A percentile compares a stretch with the other conserved stretches of the same genome.
Evolutionary conservation across 495 filamentous ascomycete species (phyloP).

Genomic region (Aspergillus heteromorphus): DNA sequence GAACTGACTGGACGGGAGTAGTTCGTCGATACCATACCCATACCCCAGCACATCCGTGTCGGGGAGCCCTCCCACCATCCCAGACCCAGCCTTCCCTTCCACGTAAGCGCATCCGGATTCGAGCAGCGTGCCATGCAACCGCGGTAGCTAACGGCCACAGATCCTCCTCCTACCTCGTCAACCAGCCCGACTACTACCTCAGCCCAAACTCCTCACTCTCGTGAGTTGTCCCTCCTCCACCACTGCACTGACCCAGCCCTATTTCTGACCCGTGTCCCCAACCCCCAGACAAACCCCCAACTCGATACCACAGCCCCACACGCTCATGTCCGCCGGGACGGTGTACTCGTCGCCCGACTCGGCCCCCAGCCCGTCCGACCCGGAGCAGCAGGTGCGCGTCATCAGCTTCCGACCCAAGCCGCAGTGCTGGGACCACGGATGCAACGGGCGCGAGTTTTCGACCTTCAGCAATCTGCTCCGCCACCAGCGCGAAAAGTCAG

Average conservation of each 20-base stretch:
- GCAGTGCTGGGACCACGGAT: constrained; percentile 94
- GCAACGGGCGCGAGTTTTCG: constrained; percentile 89
- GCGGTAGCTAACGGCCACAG: constrained; percentile 8
- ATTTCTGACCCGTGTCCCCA: constrained; percentile 3
- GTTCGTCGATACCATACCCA: constrained; percentile 18
- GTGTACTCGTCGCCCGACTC: constrained; percentile 30
- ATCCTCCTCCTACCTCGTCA: constrained; percentile 21
- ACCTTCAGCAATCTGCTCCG: constrained; percentile 92
- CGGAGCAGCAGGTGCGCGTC: constrained; percentile 57
- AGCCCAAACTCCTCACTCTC: constrained; percentile 21
- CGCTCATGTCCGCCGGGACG: constrained; percentile 23
- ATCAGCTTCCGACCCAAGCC: constrained; percentile 76
- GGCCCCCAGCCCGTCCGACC: constrained; percentile 22
- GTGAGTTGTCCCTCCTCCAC: too few species aligned
- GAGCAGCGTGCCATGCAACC: too few species aligned
- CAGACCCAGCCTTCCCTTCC: constrained; percentile 16
- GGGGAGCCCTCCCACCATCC: constrained; percentile 16
- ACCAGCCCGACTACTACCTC: constrained; percentile 27
- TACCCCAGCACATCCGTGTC: constrained; percentile 17
- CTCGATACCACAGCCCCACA: constrained; percentile 25
- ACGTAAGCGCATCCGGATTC: constrained; percentile 14
- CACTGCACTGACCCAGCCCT: background rate
- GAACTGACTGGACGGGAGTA: background rate
- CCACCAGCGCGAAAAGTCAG: constrained; percentile 91
- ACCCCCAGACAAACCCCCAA: constrained; percentile 16